Conservation (phyloP, 768 basidiomycete genomes). For the Nidula microcarpa region DNA sequence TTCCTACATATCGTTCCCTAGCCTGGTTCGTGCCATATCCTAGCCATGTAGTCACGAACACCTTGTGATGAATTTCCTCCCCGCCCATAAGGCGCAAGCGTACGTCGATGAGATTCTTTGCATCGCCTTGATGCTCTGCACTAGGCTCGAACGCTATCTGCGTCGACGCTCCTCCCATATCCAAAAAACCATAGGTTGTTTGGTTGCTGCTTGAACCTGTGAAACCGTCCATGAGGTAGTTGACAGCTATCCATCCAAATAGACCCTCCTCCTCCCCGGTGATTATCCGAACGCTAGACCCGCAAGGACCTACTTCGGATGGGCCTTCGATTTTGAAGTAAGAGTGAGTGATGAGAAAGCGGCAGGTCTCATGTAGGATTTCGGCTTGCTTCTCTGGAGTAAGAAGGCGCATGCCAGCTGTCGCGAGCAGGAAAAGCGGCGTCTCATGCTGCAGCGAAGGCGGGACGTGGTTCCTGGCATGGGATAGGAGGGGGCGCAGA, state of each 20-base stretch:
- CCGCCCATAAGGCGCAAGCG: conserved; percentile 79
- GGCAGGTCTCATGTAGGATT: conserved; percentile 75
- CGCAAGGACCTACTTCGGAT: conserved; percentile 75
- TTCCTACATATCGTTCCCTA: conserved; percentile 86
- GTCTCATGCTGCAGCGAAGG: conserved; percentile 83
- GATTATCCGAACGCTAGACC: conserved; percentile 90
- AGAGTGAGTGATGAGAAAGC: conserved; percentile 71
- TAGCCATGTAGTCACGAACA: conserved; percentile 98
- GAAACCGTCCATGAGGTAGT: conserved; percentile 98
- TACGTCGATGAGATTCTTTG: conserved; percentile 74
- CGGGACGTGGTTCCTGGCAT: conserved; percentile 81
- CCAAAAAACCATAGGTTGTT: conserved; percentile 95
- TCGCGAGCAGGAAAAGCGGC: conserved; percentile 91
- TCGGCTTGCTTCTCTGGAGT: conserved; percentile 61
- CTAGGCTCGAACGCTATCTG: conserved; percentile 97
- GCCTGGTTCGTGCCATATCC: conserved; percentile 98
- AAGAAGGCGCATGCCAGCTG: conserved; percentile 95
- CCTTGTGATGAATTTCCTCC: conserved; percentile 82
- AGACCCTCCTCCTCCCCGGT: conserved; percentile 98
- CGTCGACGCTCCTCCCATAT: conserved; percentile 99
- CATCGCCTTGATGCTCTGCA: conserved; percentile 46
- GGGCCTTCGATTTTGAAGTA: conserved; percentile 72
- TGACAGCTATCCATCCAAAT: conserved; percentile 99
- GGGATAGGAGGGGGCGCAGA: conserved; percentile 77
- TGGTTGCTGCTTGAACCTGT: conserved; percentile 46